Evolutionary conservation across 1,139 yeast species (phyloP).

Genomic region (Yamadazyma diddensiae): DNA sequence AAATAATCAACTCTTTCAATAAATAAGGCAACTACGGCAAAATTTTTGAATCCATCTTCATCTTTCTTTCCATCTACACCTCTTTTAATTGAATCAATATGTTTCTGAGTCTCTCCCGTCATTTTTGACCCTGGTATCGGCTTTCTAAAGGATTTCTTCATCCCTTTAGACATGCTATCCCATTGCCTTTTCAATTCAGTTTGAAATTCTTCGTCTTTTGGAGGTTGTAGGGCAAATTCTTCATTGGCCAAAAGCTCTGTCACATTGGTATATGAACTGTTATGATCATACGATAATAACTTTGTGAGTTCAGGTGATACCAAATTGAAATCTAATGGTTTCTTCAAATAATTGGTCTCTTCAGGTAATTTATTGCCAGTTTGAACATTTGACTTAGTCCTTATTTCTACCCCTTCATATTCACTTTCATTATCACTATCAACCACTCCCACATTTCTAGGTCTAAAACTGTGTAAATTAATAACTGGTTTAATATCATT

Average conservation of each 20-base stretch:
- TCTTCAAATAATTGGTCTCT: slow-evolving; percentile 6
- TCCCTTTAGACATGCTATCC: slow-evolving; percentile 52
- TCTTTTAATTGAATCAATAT: slow-evolving; percentile 67
- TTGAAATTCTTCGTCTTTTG: slow-evolving; percentile 63
- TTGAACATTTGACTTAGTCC: too few species aligned
- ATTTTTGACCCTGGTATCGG: slow-evolving; percentile 67
- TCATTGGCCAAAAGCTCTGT: slow-evolving; percentile 12
- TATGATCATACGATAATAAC: slow-evolving; percentile 12
- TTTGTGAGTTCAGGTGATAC: slow-evolving; percentile 26
- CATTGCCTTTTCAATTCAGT: slow-evolving; percentile 63
- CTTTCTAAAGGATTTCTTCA: slow-evolving; percentile 65
- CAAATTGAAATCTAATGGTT: slow-evolving; percentile 15
- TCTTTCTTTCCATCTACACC: slow-evolving; percentile 84
- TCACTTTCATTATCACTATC: slow-evolving; percentile 13
- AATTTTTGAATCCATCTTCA: slow-evolving; percentile 64
- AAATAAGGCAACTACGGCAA: slow-evolving; percentile 66
- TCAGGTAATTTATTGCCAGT: too few species aligned
- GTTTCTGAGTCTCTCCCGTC: slow-evolving; percentile 53
- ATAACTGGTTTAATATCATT: slow-evolving; percentile 31
- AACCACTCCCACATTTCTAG: slow-evolving; percentile 14
- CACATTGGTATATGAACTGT: slow-evolving; percentile 27
- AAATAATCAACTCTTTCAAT: slow-evolving; percentile 72
- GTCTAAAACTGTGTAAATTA: slow-evolving; percentile 26
- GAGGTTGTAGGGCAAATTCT: slow-evolving; percentile 36
- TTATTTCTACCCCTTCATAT: slow-evolving; percentile 5